A percentile compares a stretch with the other conserved stretches of the same genome.
Evolutionary conservation across 495 filamentous ascomycete genomes (phyloP).

Genomic region (Penicillium salamii): DNA sequence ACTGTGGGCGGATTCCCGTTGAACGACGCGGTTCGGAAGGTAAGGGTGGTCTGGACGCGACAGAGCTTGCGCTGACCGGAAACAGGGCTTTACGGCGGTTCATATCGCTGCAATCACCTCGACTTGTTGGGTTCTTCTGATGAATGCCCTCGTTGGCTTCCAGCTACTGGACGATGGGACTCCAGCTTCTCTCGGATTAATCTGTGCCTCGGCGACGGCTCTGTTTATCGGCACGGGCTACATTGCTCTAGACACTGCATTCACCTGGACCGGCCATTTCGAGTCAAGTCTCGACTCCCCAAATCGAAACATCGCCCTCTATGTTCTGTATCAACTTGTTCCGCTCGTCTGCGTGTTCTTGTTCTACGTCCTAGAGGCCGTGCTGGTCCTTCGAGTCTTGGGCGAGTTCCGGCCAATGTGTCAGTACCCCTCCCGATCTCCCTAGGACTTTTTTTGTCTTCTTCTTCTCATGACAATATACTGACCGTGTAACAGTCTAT

Average conservation of each 20-base stretch:
- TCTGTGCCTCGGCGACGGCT: constrained; percentile 61
- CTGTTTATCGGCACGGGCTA: constrained; percentile 92
- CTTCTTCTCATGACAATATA: neutral
- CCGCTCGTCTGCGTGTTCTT: constrained; percentile 83
- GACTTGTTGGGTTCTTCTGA: constrained; percentile 83
- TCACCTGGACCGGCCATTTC: constrained; percentile 79
- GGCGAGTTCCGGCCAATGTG: constrained; percentile 85
- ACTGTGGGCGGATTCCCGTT: constrained; percentile 87
- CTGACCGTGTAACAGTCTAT: constrained; percentile 57
- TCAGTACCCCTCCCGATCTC: constrained; percentile 42
- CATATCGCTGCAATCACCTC: constrained; percentile 88
- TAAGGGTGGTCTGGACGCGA: constrained; percentile 8
- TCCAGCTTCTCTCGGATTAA: constrained; percentile 71
- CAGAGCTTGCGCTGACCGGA: neutral
- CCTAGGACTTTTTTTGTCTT: neutral
- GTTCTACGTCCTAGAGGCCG: constrained; percentile 78
- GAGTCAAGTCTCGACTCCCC: constrained; percentile 49
- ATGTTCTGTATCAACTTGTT: constrained; percentile 88
- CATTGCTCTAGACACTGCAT: constrained; percentile 91
- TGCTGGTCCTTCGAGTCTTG: constrained; percentile 79
- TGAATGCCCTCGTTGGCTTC: constrained; percentile 91
- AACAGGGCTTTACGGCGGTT: constrained; percentile 83
- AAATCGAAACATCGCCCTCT: constrained; percentile 79
- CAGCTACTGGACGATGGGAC: constrained; percentile 95
- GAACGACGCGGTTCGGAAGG: constrained; percentile 56